A percentile compares a stretch with the other conserved stretches of the same genome.
Conservation (phyloP, 192 early-diverging fungal genomes). For the Linnemannia hyalina region DNA sequence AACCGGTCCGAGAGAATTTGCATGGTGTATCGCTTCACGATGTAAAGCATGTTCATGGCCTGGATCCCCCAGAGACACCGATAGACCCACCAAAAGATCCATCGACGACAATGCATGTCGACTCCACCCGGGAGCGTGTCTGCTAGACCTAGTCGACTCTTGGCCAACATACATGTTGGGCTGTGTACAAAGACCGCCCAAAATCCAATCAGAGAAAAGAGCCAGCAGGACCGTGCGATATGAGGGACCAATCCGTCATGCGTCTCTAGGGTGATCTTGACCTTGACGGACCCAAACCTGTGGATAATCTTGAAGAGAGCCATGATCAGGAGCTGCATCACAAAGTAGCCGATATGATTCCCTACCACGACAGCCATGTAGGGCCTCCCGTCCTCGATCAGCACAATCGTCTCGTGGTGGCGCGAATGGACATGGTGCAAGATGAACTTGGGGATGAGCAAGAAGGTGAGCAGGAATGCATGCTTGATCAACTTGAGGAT, state of each 20-base stretch:
- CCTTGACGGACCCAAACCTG: slow-evolving; percentile 26
- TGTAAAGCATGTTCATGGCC: slow-evolving; percentile 35
- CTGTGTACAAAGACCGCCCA: slow-evolving; percentile 35
- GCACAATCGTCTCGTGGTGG: slow-evolving; percentile 23
- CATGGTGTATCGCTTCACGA: slow-evolving; percentile 43
- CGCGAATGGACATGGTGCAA: slow-evolving; percentile 26
- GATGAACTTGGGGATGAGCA: slow-evolving; percentile 22
- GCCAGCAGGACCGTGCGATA: slow-evolving; percentile 37
- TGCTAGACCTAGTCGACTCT: neutral
- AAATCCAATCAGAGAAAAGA: slow-evolving; percentile 19
- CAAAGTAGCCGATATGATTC: slow-evolving; percentile 26
- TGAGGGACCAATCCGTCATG: slow-evolving; percentile 35
- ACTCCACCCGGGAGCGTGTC: slow-evolving; percentile 6
- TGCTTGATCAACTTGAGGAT: slow-evolving; percentile 17
- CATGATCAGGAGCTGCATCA: slow-evolving; percentile 35
- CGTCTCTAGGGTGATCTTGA: slow-evolving; percentile 47
- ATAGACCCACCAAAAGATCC: slow-evolving; percentile 50
- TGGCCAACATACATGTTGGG: slow-evolving; percentile 27
- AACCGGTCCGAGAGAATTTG: slow-evolving; percentile 45
- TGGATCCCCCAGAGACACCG: slow-evolving; percentile 38
- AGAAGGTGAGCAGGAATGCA: neutral
- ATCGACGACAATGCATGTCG: slow-evolving; percentile 34
- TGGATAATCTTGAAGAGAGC: slow-evolving; percentile 39
- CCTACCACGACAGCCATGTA: slow-evolving; percentile 42
- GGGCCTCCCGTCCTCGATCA: slow-evolving; percentile 31